Percentiles rank a stretch among this genome's conserved stretches.
Evolutionary conservation across 768 basidiomycete genomes (phyloP).

Genomic region (Boletus insuetus): DNA sequence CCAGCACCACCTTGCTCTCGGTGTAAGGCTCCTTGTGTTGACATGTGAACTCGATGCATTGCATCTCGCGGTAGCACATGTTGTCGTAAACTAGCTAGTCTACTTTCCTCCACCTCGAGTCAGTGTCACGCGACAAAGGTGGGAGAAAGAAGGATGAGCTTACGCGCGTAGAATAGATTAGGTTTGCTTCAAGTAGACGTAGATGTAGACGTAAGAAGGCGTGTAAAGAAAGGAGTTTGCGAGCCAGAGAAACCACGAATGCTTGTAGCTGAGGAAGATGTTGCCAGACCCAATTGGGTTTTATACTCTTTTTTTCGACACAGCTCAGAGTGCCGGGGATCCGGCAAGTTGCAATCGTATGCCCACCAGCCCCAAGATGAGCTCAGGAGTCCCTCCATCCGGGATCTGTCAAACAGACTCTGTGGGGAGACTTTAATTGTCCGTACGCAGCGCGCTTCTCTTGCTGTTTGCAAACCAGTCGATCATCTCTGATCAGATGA

Average conservation of each 20-base stretch:
- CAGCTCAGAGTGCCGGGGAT: background rate
- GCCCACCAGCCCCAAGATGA: background rate
- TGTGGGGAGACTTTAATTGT: constrained; percentile 2
- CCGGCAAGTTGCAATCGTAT: background rate
- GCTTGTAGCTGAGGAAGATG: background rate
- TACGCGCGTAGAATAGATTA: constrained; percentile 26
- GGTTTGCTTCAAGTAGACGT: constrained; percentile 4
- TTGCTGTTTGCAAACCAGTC: background rate
- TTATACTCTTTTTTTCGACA: constrained; percentile 1
- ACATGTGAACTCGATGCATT: constrained; percentile 38
- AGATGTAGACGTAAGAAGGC: background rate
- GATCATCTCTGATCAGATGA: constrained; percentile 5
- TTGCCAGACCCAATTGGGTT: background rate
- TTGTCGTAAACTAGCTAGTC: constrained; percentile 4
- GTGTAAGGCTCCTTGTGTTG: constrained; percentile 34
- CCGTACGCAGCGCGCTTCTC: background rate
- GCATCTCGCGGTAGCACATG: constrained; percentile 46
- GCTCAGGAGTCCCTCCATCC: background rate
- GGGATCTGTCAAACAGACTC: background rate
- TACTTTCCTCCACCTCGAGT: constrained; percentile 3
- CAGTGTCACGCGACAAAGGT: constrained; percentile 4
- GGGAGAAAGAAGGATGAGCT: background rate
- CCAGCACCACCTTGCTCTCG: constrained; percentile 28
- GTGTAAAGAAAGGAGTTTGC: background rate
- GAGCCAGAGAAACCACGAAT: background rate